Evolutionary conservation across 2,329 filamentous ascomycete genomes (phyloP).

Genomic region (Huntiella omanensis): DNA sequence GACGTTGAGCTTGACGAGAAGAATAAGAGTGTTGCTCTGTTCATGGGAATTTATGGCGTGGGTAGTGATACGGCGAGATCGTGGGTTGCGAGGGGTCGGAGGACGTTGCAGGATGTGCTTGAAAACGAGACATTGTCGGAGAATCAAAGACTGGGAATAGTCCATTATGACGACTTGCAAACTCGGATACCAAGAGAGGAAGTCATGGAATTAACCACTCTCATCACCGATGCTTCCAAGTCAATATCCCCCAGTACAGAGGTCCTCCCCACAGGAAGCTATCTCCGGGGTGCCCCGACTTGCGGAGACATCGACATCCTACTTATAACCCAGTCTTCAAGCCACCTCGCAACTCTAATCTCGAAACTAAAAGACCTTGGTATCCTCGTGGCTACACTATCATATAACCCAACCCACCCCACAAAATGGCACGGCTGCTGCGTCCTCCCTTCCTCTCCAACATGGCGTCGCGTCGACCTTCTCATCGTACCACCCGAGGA

Average conservation of each 20-base stretch:
- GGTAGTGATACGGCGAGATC: constrained; percentile 49
- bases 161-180: constrained; percentile 63
- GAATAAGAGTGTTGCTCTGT: constrained; percentile 46
- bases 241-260: constrained; percentile 44
- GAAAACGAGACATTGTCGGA: constrained; percentile 36
- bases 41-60: constrained; percentile 64
- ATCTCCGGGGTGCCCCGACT: constrained; percentile 54
- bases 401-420: constrained; percentile 21
- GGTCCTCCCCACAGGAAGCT: constrained; percentile 65
- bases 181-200: constrained; percentile 60
- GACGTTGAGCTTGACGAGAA: constrained; percentile 46
- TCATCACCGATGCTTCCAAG: constrained; percentile 41
- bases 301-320: constrained; percentile 77
- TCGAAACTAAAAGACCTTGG: constrained; percentile 34
- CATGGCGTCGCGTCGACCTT: constrained; percentile 72
- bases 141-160: constrained; percentile 58
- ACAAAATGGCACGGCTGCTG: constrained; percentile 77
- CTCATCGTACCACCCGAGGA: constrained; percentile 64
- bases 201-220: constrained; percentile 47
- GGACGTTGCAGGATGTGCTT: constrained; percentile 52
- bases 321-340: constrained; percentile 44
- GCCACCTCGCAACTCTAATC: constrained; percentile 49
- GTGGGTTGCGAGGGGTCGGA: constrained; percentile 61
- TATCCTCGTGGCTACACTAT: constrained; percentile 55
- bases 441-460: constrained; percentile 33